Conservation (phyloP, 2,329 filamentous ascomycete species). For the Purpureocillium lavendulum region DNA sequence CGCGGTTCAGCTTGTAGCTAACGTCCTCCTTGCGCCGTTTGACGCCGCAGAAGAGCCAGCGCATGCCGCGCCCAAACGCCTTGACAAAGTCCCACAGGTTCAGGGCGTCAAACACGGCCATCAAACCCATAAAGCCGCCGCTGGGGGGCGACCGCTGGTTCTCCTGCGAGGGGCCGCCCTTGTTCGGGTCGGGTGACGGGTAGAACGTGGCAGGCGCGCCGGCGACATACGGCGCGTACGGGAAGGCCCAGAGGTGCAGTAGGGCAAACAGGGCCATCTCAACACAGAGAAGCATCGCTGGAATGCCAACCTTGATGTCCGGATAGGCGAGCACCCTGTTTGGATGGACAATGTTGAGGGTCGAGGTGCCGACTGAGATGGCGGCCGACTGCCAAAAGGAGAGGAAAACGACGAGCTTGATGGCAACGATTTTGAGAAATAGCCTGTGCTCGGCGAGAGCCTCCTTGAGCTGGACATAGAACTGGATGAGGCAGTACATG, state of each 20-base stretch:
- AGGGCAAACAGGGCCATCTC: slow-evolving; percentile 79
- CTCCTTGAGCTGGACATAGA: slow-evolving; percentile 68
- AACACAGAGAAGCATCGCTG: slow-evolving; percentile 67
- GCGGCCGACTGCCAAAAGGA: slow-evolving; percentile 72
- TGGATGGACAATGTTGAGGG: slow-evolving; percentile 53
- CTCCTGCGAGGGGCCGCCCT: slow-evolving; percentile 30
- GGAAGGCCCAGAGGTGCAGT: slow-evolving; percentile 76
- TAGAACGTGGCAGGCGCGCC: slow-evolving; percentile 37
- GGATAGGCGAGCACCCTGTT: slow-evolving; percentile 56
- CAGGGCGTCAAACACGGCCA: slow-evolving; percentile 61
- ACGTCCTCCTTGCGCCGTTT: slow-evolving; percentile 47
- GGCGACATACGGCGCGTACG: slow-evolving; percentile 60
- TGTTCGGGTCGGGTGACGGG: slow-evolving; percentile 31
- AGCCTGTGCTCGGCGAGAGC: slow-evolving; percentile 62
- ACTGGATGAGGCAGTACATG: slow-evolving; percentile 85
- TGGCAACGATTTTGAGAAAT: slow-evolving; percentile 74
- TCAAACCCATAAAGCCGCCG: slow-evolving; percentile 56
- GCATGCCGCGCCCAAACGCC: slow-evolving; percentile 65
- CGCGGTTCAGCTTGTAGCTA: slow-evolving; percentile 33
- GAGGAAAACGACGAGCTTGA: slow-evolving; percentile 87
- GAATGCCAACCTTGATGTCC: slow-evolving; percentile 75
- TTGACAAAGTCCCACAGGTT: slow-evolving; percentile 81
- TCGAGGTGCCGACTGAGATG: slow-evolving; percentile 44
- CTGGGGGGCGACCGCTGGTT: slow-evolving; percentile 42
- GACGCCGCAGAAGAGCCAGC: slow-evolving; percentile 73